Evolutionary conservation across 768 basidiomycete genomes (phyloP), one percentile per base, ranked within the genome.

Genomic region (Bullera alba): DNA sequence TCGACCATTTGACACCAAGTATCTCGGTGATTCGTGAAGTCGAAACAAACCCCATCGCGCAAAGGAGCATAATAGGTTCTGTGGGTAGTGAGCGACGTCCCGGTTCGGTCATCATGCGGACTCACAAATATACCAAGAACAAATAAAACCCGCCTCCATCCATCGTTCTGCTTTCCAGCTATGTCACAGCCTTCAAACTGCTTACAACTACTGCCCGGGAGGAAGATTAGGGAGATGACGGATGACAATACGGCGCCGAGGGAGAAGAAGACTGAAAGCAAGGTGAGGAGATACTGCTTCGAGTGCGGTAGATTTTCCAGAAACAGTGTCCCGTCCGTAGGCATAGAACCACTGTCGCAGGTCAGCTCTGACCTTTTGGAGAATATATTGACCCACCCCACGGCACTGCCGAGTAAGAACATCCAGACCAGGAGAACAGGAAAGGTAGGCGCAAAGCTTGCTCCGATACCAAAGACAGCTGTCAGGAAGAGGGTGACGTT

Each of bases 221-320:
- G 79, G 46, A 91, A 78, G 42, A 84, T 46, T 28, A 92, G 79
- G 30, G 83, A 88, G 29, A 92, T 81, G 8, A 89, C 67, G 0
- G 91, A 88, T 1, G 89, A 77, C 4, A 95, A 70, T 36, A 97
- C 87, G 0, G 92, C 83, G 39, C 93, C 93, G 32, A 95, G 73
- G 5, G 89, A 91, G 77, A 96, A 96, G 76, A 96, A 97, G n/a
- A 91, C 80, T 3, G 89, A 90, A 21, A 95, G 79, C 0, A 84
- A 85, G 0, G 89, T 93, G 46, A 96, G 83, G 26, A 97, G 80
- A 68, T 93, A 90, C 62, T 90, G 83, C 57, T 91, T 89, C n/a
- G 81, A 80, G 57, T 84, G 82, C 2, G 93, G 93, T 77, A 96
- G 83, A 61, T 95, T 90, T 63, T 99, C 93, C 5, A 65, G 59